phyloP scores from a whole-genome alignment of 192 early-diverging fungal species.

The Dissophora globulifera region DNA sequence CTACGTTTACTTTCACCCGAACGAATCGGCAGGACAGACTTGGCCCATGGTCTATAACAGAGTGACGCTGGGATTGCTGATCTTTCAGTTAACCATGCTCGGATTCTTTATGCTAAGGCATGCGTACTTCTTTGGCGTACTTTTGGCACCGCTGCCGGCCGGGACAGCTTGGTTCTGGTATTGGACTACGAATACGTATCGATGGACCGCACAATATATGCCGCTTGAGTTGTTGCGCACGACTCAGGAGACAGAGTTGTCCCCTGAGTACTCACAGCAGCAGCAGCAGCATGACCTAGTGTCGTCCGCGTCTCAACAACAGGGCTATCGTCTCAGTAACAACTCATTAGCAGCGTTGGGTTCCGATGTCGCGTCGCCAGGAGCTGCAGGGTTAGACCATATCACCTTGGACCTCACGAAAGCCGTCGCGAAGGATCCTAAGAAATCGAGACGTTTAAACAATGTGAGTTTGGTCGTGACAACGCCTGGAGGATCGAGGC shows the following conservation, averaged over 20 bases:
- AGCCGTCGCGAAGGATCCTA: no score
- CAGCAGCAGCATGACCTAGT: neutral
- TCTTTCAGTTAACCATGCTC: slow-evolving; percentile 74
- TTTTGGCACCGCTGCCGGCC: slow-evolving; percentile 59
- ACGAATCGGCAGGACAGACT: slow-evolving; percentile 75
- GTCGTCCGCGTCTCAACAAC: neutral
- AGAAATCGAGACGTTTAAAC: neutral
- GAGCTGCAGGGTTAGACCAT: slow-evolving; percentile 4
- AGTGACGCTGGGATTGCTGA: slow-evolving; percentile 70
- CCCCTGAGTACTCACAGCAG: neutral
- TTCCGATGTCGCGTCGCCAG: neutral
- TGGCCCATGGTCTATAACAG: slow-evolving; percentile 81
- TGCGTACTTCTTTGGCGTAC: slow-evolving; percentile 56
- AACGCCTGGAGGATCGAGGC: neutral
- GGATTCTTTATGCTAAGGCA: slow-evolving; percentile 72
- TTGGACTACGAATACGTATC: slow-evolving; percentile 57
- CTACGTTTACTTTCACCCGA: slow-evolving; percentile 83
- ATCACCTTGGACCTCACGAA: slow-evolving; percentile 7
- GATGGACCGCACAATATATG: slow-evolving; percentile 54
- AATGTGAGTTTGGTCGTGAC: neutral
- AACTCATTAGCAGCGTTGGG: neutral
- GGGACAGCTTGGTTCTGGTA: slow-evolving; percentile 60
- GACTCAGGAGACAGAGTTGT: slow-evolving; percentile 1
- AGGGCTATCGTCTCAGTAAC: neutral
- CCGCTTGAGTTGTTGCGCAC: slow-evolving; percentile 58